Evolutionary conservation across 108 stramenopile species (phyloP), one percentile per base, ranked within the genome.

Genomic region (Thalassiosira profunda): DNA sequence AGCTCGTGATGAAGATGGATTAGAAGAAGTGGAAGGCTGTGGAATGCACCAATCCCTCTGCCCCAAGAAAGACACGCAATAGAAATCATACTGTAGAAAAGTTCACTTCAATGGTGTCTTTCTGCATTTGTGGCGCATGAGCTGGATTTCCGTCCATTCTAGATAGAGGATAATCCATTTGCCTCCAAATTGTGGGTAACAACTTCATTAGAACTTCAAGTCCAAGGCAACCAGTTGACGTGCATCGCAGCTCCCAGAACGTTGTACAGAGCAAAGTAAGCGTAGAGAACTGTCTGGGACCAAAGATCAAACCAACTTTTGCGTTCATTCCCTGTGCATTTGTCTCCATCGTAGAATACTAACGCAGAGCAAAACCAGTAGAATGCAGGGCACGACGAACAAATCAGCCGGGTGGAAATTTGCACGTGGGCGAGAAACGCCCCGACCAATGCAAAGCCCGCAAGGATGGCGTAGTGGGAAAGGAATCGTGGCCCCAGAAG

Each of bases 401-500:
- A 91, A 29, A 95, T 82, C 44, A 95, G 64, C 21, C 91, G 77
- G 3, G 94, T 95, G 2, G 91, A 83, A 37, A 95, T 88, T 78
- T 95, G 91, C 14, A 95, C 88, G 48, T 95, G 94, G 4, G 91
- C 94, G 29, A 92, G 57, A 24, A 82, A 69, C 28, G 84, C 48
- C 2, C 87, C 91, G 15, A 95, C 55, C 0, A 91, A 9, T 1
- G 65, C 62, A 28, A 87, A 58, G 8, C 74, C 82, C 37, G 83
- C 88, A 44, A 95, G 60, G 28, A 91, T 66, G 2, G 90, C 91
- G 73, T 89, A 95, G 58, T 89, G 72, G 5, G 86, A 58, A 25
- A 95, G 74, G 42, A 89, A 41, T 8, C 35, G 36, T 1, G 71
- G 65, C 24, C 79, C 79, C 36, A 71, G 52, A 25, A 80, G 58